phyloP scores from a whole-genome alignment of 352 stramenopile genomes.

The Thalassiosira tumida region DNA sequence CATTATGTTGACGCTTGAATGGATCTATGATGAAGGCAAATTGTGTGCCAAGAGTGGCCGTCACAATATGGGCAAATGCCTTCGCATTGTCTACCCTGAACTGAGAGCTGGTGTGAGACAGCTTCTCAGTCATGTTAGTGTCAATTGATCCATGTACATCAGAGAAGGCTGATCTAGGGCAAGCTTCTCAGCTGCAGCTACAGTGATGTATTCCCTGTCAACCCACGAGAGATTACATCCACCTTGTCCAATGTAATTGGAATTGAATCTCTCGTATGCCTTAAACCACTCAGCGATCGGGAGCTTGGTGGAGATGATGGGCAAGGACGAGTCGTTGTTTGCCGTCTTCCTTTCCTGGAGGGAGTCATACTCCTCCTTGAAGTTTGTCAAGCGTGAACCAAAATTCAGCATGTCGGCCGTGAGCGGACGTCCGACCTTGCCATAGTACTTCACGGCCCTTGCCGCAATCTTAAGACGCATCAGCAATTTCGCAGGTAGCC shows the following conservation, averaged over 20 bases:
- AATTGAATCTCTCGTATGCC: neutral
- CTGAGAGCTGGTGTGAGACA: conserved; percentile 50
- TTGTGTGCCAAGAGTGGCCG: conserved; percentile 32
- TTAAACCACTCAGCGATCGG: neutral
- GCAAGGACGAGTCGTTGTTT: neutral
- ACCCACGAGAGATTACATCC: conserved; percentile 46
- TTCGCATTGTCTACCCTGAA: conserved; percentile 61
- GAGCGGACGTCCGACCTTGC: neutral
- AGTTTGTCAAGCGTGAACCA: neutral
- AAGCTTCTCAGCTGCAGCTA: conserved; percentile 17
- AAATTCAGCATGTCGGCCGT: neutral
- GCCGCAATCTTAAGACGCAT: neutral
- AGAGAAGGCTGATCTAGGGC: too few relatives aligned
- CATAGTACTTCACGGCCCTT: conserved; percentile 39
- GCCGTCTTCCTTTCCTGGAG: neutral
- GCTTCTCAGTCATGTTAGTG: conserved; percentile 46
- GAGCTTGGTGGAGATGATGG: neutral
- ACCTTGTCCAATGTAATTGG: neutral
- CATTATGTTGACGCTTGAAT: conserved; percentile 56
- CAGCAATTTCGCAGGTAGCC: conserved; percentile 12
- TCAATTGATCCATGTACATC: conserved; percentile 49
- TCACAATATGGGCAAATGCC: conserved; percentile 63
- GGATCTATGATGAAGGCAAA: conserved; percentile 46
- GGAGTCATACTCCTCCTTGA: neutral
- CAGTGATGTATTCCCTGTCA: neutral